Evolutionary conservation across 495 filamentous ascomycete genomes (phyloP).

Genomic region (Chaetomium tenue): DNA sequence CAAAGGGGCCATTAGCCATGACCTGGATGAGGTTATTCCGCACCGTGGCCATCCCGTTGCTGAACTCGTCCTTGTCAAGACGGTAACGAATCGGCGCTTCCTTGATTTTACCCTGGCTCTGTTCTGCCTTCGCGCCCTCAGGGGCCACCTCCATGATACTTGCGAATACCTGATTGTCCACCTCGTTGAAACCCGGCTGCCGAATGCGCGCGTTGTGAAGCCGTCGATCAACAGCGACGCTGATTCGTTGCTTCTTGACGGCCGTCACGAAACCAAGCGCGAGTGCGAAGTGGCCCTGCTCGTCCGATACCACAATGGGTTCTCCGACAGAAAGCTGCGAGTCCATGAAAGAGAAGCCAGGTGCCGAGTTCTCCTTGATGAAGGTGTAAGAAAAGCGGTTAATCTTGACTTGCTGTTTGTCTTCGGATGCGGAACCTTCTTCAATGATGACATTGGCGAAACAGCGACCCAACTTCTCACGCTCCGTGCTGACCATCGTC

Average conservation of each 20-base stretch:
- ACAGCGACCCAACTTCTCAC: slow-evolving; percentile 77
- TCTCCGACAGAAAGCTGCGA: slow-evolving; percentile 89
- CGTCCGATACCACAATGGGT: slow-evolving; percentile 94
- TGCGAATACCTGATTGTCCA: slow-evolving; percentile 76
- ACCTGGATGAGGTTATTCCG: slow-evolving; percentile 89
- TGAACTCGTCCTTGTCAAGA: slow-evolving; percentile 96
- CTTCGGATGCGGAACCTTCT: slow-evolving; percentile 67
- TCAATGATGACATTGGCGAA: slow-evolving; percentile 68
- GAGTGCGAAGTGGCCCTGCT: slow-evolving; percentile 89
- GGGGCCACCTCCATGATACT: slow-evolving; percentile 87
- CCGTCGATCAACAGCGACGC: slow-evolving; percentile 81
- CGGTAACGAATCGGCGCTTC: slow-evolving; percentile 68
- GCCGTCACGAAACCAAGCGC: slow-evolving; percentile 85
- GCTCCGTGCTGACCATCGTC: slow-evolving; percentile 88
- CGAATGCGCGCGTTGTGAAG: slow-evolving; percentile 82
- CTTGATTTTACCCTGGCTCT: slow-evolving; percentile 48
- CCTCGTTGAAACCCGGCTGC: slow-evolving; percentile 68
- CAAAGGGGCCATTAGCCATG: slow-evolving; percentile 75
- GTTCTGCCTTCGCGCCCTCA: slow-evolving; percentile 46
- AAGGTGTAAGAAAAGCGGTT: slow-evolving; percentile 87
- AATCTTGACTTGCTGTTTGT: slow-evolving; percentile 69
- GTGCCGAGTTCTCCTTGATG: slow-evolving; percentile 57
- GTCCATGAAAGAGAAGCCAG: slow-evolving; percentile 77
- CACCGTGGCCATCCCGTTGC: slow-evolving; percentile 92
- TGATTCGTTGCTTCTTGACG: slow-evolving; percentile 68